A percentile compares a stretch with the other conserved stretches of the same genome.
phyloP scores from a whole-genome alignment of 2,329 filamentous ascomycete genomes.

The Phyllosticta paracitricarpa region DNA sequence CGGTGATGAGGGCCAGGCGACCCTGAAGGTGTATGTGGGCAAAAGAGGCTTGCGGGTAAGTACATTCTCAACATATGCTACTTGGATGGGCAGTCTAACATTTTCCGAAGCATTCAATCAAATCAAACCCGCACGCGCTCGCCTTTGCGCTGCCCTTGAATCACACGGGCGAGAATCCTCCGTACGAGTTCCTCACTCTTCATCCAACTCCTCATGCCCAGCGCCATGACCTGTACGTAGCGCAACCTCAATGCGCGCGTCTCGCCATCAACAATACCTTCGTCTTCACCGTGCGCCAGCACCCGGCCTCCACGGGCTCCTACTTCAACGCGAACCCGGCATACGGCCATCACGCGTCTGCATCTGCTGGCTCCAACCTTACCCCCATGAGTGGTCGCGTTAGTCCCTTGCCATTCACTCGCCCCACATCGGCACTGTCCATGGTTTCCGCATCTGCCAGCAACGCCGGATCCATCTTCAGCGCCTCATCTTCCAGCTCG shows the following conservation, averaged over 20 bases:
- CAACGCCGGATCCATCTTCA: constrained; percentile 38
- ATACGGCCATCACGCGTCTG: constrained; percentile 20
- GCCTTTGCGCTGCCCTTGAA: constrained; percentile 83
- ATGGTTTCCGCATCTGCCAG: constrained; percentile 48
- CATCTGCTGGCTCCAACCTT: constrained; percentile 20
- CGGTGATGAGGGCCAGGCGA: constrained; percentile 79
- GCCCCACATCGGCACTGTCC: constrained; percentile 49
- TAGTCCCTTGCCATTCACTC: constrained; percentile 42
- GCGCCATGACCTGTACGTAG: constrained; percentile 91
- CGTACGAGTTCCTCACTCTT: constrained; percentile 84
- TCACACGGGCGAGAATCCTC: constrained; percentile 84
- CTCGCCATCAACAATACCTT: constrained; percentile 95
- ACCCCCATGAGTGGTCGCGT: constrained; percentile 32
- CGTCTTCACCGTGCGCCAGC: constrained; percentile 90
- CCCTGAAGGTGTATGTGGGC: constrained; percentile 85
- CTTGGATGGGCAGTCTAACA: not conserved
- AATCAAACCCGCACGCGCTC: constrained; percentile 86
- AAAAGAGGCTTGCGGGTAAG: constrained; percentile 78
- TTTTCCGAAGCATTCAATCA: constrained; percentile 62
- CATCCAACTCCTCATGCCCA: constrained; percentile 98
- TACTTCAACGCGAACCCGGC: constrained; percentile 16
- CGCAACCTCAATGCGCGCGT: constrained; percentile 84
- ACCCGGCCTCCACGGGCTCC: constrained; percentile 53
- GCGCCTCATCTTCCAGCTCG: constrained; percentile 27
- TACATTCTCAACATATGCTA: not conserved